Percentiles rank a stretch among this genome's conserved stretches.
phyloP scores from a whole-genome alignment of 2,329 filamentous ascomycete genomes.

The Alternaria consortialis region DNA sequence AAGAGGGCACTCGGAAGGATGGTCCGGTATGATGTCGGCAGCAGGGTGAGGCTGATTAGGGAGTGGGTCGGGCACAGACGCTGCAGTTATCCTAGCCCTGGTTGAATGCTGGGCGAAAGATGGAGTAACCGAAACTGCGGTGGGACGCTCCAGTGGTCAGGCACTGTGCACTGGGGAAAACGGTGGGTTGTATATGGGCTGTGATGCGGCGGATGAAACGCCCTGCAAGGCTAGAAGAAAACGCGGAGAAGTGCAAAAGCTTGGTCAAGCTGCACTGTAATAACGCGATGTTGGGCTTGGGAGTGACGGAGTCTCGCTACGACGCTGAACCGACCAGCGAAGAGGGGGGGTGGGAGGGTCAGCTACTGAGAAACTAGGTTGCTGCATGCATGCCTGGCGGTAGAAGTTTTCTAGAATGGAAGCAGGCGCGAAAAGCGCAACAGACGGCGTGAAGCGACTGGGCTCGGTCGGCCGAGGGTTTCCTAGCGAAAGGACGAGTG shows the following conservation, averaged over 20 bases:
- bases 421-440: conserved; percentile 27
- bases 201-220: conserved; percentile 24
- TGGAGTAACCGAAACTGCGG: conserved; percentile 21
- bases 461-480: conserved; percentile 21
- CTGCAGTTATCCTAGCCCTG: conserved; percentile 11
- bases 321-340: conserved; percentile 18
- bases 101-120: conserved; percentile 14
- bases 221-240: conserved; percentile 34
- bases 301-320: conserved; percentile 18
- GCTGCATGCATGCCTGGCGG: conserved; percentile 12
- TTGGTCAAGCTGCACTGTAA: conserved; percentile 17
- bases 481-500: conserved; percentile 1
- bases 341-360: background rate
- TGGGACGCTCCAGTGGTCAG: conserved; percentile 19
- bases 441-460: conserved; percentile 12
- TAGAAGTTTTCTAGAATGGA: conserved; percentile 33
- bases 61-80: conserved; percentile 27
- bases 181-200: conserved; percentile 10
- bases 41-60: conserved; percentile 33
- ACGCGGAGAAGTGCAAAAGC: conserved; percentile 35
- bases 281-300: conserved; percentile 17
- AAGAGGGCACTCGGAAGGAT: conserved; percentile 20
- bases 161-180: conserved; percentile 16
- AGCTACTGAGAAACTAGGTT: conserved; percentile 10
- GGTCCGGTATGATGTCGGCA: conserved; percentile 27